Percentiles rank a stretch among this genome's conserved stretches.
These are phyloP conservation scores for Erodium moschatum DNA, from an alignment of 441 rosid genomes.

Conservation along the genomic window DNA sequence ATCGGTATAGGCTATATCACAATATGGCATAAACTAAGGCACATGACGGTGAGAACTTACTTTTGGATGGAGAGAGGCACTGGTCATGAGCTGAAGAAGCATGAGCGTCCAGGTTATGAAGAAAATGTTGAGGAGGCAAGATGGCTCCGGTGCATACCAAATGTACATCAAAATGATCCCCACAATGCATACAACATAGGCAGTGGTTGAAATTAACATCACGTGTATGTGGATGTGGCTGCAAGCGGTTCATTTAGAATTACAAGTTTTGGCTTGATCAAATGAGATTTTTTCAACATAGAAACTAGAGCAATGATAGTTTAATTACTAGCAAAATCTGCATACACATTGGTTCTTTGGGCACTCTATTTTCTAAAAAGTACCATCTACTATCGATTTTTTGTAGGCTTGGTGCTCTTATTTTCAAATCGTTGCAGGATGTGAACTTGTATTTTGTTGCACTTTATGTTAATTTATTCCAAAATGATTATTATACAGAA, in stretches of 20 bases:
- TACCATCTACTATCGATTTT: too few relatives aligned
- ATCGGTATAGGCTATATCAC: background rate
- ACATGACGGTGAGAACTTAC: slow-evolving; percentile 30
- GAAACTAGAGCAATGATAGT: too few relatives aligned
- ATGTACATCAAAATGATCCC: slow-evolving; percentile 89
- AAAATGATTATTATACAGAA: too few relatives aligned
- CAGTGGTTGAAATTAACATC: slow-evolving; percentile 56
- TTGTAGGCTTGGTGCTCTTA: too few relatives aligned
- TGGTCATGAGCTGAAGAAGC: slow-evolving; percentile 89
- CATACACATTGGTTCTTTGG: too few relatives aligned
- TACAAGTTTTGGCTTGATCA: background rate
- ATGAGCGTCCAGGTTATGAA: slow-evolving; percentile 87
- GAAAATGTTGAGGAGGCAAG: slow-evolving; percentile 89
- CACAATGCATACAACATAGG: slow-evolving; percentile 62
- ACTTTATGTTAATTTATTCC: too few relatives aligned
- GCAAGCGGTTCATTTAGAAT: slow-evolving; percentile 22
- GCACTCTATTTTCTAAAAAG: too few relatives aligned
- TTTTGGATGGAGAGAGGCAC: slow-evolving; percentile 75
- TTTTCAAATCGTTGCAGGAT: too few relatives aligned
- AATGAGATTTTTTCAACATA: background rate
- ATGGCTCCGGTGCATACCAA: slow-evolving; percentile 78
- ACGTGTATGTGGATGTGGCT: slow-evolving; percentile 48
- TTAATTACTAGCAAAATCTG: too few relatives aligned
- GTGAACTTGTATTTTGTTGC: too few relatives aligned
- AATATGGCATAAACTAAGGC: slow-evolving; percentile 7